Evolutionary conservation across 441 rosid species (phyloP).

Genomic region (Bruguiera hainesii): DNA sequence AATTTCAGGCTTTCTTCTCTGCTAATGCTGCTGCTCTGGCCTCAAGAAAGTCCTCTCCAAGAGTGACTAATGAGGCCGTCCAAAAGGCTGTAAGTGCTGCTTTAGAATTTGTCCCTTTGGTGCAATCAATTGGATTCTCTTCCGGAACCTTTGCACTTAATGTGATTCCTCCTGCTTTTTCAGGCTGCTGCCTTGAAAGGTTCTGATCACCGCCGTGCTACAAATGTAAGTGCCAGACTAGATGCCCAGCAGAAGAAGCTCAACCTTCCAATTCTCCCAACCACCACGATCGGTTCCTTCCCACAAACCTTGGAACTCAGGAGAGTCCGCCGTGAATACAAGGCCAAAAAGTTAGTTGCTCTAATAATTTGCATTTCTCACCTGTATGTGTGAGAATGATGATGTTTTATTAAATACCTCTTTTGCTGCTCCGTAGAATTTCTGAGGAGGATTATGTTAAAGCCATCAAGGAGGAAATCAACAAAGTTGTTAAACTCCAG

Average conservation of each 20-base stretch:
- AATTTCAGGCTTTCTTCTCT: constrained; percentile 64
- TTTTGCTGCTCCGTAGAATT: constrained; percentile 41
- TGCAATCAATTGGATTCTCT: neutral
- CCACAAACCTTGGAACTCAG: constrained; percentile 93
- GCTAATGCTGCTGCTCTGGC: constrained; percentile 81
- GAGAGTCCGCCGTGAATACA: constrained; percentile 95
- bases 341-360: constrained; percentile 84
- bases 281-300: constrained; percentile 97
- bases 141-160: neutral
- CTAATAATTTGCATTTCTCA: neutral
- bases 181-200: constrained; percentile 95
- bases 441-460: constrained; percentile 76
- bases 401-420: neutral
- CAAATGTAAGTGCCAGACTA: constrained; percentile 78
- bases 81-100: constrained; percentile 83
- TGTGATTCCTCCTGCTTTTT: constrained; percentile 18
- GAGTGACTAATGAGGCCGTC: constrained; percentile 88
- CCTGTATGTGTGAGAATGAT: neutral
- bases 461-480: constrained; percentile 88
- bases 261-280: constrained; percentile 92
- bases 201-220: constrained; percentile 87
- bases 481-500: constrained; percentile 79
- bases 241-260: constrained; percentile 98
- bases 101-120: constrained; percentile 2
- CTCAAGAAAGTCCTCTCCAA: constrained; percentile 88